These are phyloP conservation scores for Camelina neglecta DNA, from an alignment of 345 rosid species.

Conservation along the genomic window DNA sequence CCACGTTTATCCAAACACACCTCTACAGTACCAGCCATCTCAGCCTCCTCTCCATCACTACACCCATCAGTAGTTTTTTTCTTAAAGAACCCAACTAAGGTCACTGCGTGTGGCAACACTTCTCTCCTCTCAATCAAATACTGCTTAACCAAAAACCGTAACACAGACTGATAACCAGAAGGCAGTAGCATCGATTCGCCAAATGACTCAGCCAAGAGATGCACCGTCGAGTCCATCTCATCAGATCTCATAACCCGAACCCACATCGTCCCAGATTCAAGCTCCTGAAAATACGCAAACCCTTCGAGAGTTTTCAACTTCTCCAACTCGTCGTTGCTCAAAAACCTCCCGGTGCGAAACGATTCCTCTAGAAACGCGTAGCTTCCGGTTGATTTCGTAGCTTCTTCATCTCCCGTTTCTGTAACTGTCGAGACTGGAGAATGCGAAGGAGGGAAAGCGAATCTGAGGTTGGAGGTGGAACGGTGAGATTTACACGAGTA, in stretches of 20 bases:
- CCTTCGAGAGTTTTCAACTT: conserved; percentile 67
- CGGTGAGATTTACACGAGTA: conserved; percentile 42
- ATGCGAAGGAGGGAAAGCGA: conserved; percentile 51
- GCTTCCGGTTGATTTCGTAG: conserved; percentile 40
- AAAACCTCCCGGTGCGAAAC: conserved; percentile 57
- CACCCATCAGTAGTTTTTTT: conserved; percentile 39
- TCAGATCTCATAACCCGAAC: conserved; percentile 75
- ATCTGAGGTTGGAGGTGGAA: conserved; percentile 40
- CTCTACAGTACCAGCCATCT: conserved; percentile 91
- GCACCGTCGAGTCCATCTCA: conserved; percentile 75
- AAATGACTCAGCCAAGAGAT: conserved; percentile 77
- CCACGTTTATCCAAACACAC: conserved; percentile 77
- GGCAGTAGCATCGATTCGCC: conserved; percentile 84
- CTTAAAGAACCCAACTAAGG: conserved; percentile 71
- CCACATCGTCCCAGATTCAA: conserved; percentile 65
- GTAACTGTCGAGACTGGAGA: conserved; percentile 52
- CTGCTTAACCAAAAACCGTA: conserved; percentile 81
- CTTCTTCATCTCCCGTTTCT: conserved; percentile 38
- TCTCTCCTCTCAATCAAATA: conserved; percentile 78
- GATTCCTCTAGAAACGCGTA: conserved; percentile 65
- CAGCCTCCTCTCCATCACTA: conserved; percentile 50
- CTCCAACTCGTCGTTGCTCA: conserved; percentile 74
- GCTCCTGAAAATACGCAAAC: conserved; percentile 58
- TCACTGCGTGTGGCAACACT: conserved; percentile 78
- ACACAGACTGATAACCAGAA: conserved; percentile 60